A percentile compares a stretch with the other conserved stretches of the same genome.
phyloP scores from a whole-genome alignment of 164 flowering plant species.

The Umbilicus rupestris region DNA sequence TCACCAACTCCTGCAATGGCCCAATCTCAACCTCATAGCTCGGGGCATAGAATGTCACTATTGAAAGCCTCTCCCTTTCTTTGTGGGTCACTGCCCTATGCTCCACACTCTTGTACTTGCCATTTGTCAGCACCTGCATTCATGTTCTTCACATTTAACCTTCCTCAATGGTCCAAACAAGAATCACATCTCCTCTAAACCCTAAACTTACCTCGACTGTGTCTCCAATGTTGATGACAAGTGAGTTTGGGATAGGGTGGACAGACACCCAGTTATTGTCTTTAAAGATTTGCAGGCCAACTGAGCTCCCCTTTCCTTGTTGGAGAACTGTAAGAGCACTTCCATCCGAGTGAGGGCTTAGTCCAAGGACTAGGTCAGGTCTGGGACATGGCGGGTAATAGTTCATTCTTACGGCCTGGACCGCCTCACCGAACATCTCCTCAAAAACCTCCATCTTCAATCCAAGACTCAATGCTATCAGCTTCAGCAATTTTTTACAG shows the following conservation, averaged over 20 bases:
- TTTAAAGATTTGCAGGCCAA: constrained; percentile 79
- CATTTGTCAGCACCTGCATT: constrained; percentile 77
- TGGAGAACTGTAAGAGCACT: constrained; percentile 86
- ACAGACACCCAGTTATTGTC: constrained; percentile 63
- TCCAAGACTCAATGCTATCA: constrained; percentile 51
- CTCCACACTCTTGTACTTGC: constrained; percentile 85
- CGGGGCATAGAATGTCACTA: constrained; percentile 89
- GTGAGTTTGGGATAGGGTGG: constrained; percentile 58
- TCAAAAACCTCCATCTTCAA: constrained; percentile 39
- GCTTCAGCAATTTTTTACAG: constrained; percentile 42
- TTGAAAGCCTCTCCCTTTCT: constrained; percentile 64
- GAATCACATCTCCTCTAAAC: too few species aligned
- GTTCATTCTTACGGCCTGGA: constrained; percentile 90
- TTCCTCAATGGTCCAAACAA: background rate
- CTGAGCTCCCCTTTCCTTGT: constrained; percentile 47
- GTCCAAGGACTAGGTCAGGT: constrained; percentile 79
- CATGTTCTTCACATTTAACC: background rate
- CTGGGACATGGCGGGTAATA: constrained; percentile 89
- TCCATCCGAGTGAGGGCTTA: constrained; percentile 94
- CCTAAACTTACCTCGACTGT: constrained; percentile 58
- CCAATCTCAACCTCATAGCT: constrained; percentile 72
- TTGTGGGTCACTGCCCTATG: constrained; percentile 81
- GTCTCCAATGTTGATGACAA: constrained; percentile 86
- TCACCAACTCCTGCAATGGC: constrained; percentile 52
- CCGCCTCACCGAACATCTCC: constrained; percentile 67